Percentiles rank a stretch among this genome's conserved stretches.
phyloP scores from a whole-genome alignment of 2,329 filamentous ascomycete genomes.

The Ceratocystis cacaofunesta region DNA sequence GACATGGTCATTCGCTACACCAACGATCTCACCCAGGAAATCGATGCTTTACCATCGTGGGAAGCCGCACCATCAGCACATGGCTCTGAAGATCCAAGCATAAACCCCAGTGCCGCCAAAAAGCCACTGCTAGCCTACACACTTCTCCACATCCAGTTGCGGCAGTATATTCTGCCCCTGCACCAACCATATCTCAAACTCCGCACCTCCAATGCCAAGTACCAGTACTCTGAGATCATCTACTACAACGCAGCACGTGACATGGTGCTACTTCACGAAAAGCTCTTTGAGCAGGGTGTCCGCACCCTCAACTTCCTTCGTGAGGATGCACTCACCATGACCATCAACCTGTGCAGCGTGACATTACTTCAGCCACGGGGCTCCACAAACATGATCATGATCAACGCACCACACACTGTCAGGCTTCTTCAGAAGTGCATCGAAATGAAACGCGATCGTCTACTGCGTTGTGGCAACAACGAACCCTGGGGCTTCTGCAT shows the following conservation, averaged over 20 bases:
- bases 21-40: slow-evolving; percentile 45
- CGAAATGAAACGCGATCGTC: slow-evolving; percentile 44
- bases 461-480: slow-evolving; percentile 47
- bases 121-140: slow-evolving; percentile 45
- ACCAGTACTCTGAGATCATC: slow-evolving; percentile 47
- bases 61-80: slow-evolving; percentile 22
- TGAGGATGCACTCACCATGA: slow-evolving; percentile 44
- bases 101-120: slow-evolving; percentile 26
- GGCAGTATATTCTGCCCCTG: slow-evolving; percentile 47
- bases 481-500: slow-evolving; percentile 51
- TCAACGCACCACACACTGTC: slow-evolving; percentile 44
- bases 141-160: slow-evolving; percentile 43
- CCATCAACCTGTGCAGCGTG: slow-evolving; percentile 46
- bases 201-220: slow-evolving; percentile 44
- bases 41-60: slow-evolving; percentile 45
- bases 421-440: slow-evolving; percentile 47
- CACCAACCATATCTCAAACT: slow-evolving; percentile 47
- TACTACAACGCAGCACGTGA: slow-evolving; percentile 49
- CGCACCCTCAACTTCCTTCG: slow-evolving; percentile 45
- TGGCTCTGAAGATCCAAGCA: slow-evolving; percentile 17
- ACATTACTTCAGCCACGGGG: slow-evolving; percentile 44
- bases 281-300: slow-evolving; percentile 43
- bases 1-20: slow-evolving; percentile 47
- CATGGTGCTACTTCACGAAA: slow-evolving; percentile 46
- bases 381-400: slow-evolving; percentile 47